These are phyloP conservation scores for Phytophthora megakarya DNA, from an alignment of 352 stramenopile species.

Conservation along the genomic window DNA sequence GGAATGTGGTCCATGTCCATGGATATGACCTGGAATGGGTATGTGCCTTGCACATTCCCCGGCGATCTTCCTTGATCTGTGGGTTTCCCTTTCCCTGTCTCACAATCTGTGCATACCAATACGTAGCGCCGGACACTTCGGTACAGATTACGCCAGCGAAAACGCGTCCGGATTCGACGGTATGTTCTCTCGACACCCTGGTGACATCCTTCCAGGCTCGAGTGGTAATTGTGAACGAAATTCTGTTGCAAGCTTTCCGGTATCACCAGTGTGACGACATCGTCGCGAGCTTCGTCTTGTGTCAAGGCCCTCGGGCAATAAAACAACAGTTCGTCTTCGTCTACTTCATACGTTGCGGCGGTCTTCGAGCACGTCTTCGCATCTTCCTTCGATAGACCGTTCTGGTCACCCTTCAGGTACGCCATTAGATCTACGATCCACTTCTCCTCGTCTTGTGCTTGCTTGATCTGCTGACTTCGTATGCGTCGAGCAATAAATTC, in stretches of 20 bases:
- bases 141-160: slow-evolving; percentile 4
- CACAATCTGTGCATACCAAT: background rate
- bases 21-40: no score
- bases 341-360: background rate
- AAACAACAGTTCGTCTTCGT: background rate
- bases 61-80: background rate
- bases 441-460: no score
- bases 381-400: background rate
- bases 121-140: background rate
- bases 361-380: background rate
- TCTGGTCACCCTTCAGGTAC: background rate
- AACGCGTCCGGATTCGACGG: no score
- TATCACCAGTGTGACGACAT: background rate
- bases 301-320: background rate
- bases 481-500: no score
- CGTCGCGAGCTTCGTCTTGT: background rate
- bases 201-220: no score
- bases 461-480: no score
- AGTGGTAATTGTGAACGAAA: no score
- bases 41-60: no score
- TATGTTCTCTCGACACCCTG: no score
- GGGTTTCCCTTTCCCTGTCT: background rate
- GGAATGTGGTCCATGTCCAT: no score
- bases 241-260: no score
- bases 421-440: background rate